A percentile compares a stretch with the other conserved stretches of the same genome.
These are phyloP conservation scores for Schoenoplectus triqueter DNA, from an alignment of 202 grass and related monocot species.

Conservation along the genomic window DNA sequence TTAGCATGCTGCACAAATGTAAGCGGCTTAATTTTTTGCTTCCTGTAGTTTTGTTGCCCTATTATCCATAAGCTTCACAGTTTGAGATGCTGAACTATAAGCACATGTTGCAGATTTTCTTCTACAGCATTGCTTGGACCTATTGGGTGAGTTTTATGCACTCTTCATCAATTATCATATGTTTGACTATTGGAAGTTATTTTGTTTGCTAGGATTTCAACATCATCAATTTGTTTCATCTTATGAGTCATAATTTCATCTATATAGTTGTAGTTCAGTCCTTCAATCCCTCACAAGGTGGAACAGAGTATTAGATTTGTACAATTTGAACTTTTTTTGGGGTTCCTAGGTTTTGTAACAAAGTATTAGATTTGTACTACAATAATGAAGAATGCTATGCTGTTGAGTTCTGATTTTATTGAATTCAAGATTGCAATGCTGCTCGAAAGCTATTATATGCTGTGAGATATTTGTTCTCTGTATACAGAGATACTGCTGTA, in stretches of 20 bases:
- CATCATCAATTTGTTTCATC: neutral
- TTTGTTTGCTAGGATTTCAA: neutral
- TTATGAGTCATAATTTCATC: neutral
- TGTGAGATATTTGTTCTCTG: neutral
- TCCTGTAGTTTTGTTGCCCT: neutral
- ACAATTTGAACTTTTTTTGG: neutral
- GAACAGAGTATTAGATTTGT: neutral
- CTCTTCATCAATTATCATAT: neutral
- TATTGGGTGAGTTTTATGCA: conserved; percentile 67
- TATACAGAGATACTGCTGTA: neutral
- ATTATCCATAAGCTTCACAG: neutral
- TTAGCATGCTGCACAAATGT: conserved; percentile 76
- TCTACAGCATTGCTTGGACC: conserved; percentile 89
- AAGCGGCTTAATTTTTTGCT: conserved; percentile 36
- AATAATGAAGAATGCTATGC: conserved; percentile 10
- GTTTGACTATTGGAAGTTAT: neutral
- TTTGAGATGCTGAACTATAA: conserved; percentile 38
- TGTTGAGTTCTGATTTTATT: neutral
- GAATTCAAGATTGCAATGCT: neutral
- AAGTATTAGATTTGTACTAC: neutral
- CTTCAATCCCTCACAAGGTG: neutral
- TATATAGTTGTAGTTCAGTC: conserved; percentile 6
- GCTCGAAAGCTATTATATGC: too few relatives aligned
- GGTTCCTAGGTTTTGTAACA: neutral
- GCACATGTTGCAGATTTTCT: conserved; percentile 68